Base-by-base conservation (phyloP, 2,329 filamentous ascomycete genomes). In the Alternaria longipes region DNA sequence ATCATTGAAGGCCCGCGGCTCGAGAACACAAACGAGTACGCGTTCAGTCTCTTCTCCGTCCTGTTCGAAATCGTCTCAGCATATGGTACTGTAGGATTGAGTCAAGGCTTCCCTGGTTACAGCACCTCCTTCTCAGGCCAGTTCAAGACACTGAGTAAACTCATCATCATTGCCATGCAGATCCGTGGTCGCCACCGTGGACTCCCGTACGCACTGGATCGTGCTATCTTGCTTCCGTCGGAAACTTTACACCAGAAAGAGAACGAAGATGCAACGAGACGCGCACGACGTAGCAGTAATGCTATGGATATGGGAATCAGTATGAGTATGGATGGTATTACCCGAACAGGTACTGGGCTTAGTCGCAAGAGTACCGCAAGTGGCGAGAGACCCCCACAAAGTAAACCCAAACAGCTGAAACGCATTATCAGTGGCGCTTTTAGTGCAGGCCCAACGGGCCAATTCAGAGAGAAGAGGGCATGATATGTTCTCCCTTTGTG, bases 81-180 rank as follows among this genome's bases (percentile, higher is more conserved):
- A 0, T 80, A 80, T 69, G 96, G 95, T 64, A 99, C 95, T 1
- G 95, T 99, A 26, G 95, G 95, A 0, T 82, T 99, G 59, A 94
- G 90, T 51, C 85, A 99, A 16, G 95, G 95, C 6, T 97, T 94
- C 63, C 84, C 91, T 0, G 83, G 81, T 20, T 84, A 89, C 76
- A 91, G 97, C 78, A 86, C 93, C 0, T 93, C 91, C 0, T 93
- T 99, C 66, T 93, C 88, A 32, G 90, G 87, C 0, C 88, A 97
- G 69, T 97, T 99, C 78, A 87, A 85, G 12, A 85, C 89, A 0
- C 79, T 97, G 7, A 87, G 84, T 18, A 90, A 89, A 71, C 82
- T 90, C 61, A 83, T 90, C 65, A 87, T 90, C 69, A 86, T 89
- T 62, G 87, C 87, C 11, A 90, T 90, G 87, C 85, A 88, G 79